Evolutionary conservation across 495 filamentous ascomycete species (phyloP), one percentile per base, ranked within the genome.

Genomic region (Oleoguttula mirabilis): DNA sequence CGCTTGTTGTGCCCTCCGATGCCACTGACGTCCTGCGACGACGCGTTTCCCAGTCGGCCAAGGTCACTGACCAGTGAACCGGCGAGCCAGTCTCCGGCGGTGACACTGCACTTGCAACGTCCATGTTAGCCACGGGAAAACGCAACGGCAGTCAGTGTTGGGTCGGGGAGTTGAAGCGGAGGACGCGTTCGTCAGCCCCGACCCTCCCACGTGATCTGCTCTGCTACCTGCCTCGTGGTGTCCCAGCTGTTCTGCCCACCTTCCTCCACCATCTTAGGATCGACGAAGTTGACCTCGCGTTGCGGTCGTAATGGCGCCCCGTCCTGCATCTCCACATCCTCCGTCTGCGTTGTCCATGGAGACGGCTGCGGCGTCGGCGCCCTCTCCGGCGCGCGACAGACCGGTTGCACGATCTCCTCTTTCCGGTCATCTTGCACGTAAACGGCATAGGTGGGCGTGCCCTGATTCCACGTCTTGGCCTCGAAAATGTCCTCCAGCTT

Each of bases 381-480:
- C 27, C 22, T 12, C 30, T 42, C 39, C n/a, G 52, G 55, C 7
- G 70, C 58, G 22, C 76, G 66, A 48, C 65, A 68, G 21, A 80
- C 66, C 1, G 75, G 67, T 40, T 80, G 69, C 24, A 83, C 80
- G 1, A 85, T 54, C 8, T 71, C 55, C 16, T 74, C 64, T 45
- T 78, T 77, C 43, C 72, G 61, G 5, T 68, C 57, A 17, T 80
- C 79, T 27, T 72, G 68, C 14, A 94, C 79, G 52, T 92, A 94
- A 12, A 87, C 84, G 15, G 94, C 72, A 58, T 88, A 92, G 55
- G 94, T 94, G 1, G 87, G 84, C 21, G 87, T 92, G 16, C 57
- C 67, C 2, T 70, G 66, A 11, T 34, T 21, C 3, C 21, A 38
- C 4, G 15, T 22, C 22, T 27, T 33, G 38, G 44, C 49, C 16